These are phyloP conservation scores for Monilinia aucupariae DNA, from an alignment of 2,329 filamentous ascomycete genomes.

Conservation along the genomic window DNA sequence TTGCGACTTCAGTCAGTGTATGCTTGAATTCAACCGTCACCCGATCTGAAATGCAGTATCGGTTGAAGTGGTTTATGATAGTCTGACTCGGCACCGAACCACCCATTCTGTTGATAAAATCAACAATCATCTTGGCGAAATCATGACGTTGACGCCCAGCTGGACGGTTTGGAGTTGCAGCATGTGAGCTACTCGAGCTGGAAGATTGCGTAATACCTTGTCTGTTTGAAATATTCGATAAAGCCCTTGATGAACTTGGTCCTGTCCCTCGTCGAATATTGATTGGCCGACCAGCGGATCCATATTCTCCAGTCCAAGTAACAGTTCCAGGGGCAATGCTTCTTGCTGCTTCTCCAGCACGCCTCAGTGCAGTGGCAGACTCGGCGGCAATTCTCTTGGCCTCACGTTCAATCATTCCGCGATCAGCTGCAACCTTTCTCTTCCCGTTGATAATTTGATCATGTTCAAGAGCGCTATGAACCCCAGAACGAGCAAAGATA, in stretches of 20 bases:
- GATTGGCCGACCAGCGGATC: conserved; percentile 65
- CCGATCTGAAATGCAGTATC: conserved; percentile 63
- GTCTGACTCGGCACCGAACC: conserved; percentile 77
- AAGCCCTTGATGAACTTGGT: conserved; percentile 49
- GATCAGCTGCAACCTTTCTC: conserved; percentile 66
- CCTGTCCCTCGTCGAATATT: conserved; percentile 43
- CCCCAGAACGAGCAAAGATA: conserved; percentile 78
- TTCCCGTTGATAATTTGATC: conserved; percentile 82
- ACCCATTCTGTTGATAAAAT: conserved; percentile 72
- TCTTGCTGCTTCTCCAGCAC: conserved; percentile 66
- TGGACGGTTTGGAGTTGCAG: conserved; percentile 41
- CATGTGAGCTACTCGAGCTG: conserved; percentile 43
- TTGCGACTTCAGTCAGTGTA: conserved; percentile 72
- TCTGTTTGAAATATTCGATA: conserved; percentile 53
- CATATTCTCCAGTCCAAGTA: conserved; percentile 88
- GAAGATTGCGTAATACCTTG: conserved; percentile 40
- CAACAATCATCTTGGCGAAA: conserved; percentile 66
- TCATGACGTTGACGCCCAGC: conserved; percentile 47
- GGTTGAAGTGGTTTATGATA: conserved; percentile 85
- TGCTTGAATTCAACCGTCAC: conserved; percentile 75
- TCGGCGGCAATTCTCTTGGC: conserved; percentile 72
- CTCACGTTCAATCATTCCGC: conserved; percentile 72
- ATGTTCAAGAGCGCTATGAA: conserved; percentile 90
- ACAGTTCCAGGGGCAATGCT: conserved; percentile 75
- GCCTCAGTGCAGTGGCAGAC: conserved; percentile 70